Base-by-base conservation (phyloP, 441 rosid species). In the Manihot esculenta region DNA sequence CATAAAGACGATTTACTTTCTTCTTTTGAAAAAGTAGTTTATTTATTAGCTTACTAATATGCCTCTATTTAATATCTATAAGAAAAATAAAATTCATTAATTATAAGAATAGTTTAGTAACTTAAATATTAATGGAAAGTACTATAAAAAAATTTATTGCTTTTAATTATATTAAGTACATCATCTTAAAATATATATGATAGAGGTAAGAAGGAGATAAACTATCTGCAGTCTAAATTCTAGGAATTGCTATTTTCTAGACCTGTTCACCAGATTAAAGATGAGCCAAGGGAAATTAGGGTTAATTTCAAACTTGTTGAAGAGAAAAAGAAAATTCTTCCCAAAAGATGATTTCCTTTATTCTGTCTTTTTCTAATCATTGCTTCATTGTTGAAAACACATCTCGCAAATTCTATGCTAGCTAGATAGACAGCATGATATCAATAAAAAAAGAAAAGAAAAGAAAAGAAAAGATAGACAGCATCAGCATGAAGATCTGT, bases 21-120 rank as follows among this genome's bases (percentile, higher is more conserved):
- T 3, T 33, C 6, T 33, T 33, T 21, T 18, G 27, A 15, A 30
- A 23, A 13, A 26, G 33, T 27, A 26, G 18, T 86, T 66, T 72
- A 53, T 51, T 88, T 91, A 59, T 91, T 88, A 24, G 80, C 38
- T 33, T 33, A 1, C 38, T 33, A 4, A 33, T 33, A 33, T 33
- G 6, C 38, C 6, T 33, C 38, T 33, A 33, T 3, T 33, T 33
- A 33, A 33, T 33, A 33, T 33, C 3, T 33, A 33, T 33, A 3
- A n/a, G 38, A 33, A 4, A 33, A 33, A 33, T 33, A 33, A 33
- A 33, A 33, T 33, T 33, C 38, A 33, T 33, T 33, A 33, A 7
- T 33, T 33, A 4, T 7, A 33, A 33, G 38, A 33, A 33, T 33
- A 33, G 6, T 33, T 33, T 7, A 33, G 38, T 33, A 33, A 7